Base-by-base conservation (phyloP, 1,284 basidiomycete genomes). In the Neolentinus lepideus region DNA sequence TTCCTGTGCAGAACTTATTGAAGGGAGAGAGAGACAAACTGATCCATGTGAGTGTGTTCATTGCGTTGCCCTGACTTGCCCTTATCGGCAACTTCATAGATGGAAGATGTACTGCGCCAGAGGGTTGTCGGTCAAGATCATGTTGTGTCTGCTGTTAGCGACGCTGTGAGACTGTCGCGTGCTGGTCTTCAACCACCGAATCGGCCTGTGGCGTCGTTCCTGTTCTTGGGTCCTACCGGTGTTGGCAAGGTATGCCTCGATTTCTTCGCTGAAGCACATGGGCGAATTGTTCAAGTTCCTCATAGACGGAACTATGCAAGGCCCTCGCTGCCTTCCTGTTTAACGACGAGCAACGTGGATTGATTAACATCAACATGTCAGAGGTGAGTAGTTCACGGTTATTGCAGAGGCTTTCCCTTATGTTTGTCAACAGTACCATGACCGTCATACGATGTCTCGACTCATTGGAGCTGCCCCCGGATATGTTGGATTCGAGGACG, bases 341-440 rank as follows among this genome's bases (percentile, higher is more conserved):
- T 71, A 88, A 92, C 61, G 90, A 94, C 60, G 91, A 94, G 65
- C 84, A 87, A 59, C 75, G 89, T 35, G 90, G 92, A 19, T 67
- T 96, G 88, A 91, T 95, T 60, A 91, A 87, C 60, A 90, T 95
- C 68, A 94, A 94, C 66, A 94, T 94, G 91, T 92, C 88, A 10
- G 92, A 95, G 61, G 64, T 70, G 51, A 38, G 62, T 36, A 14
- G 12, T 11, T 12, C 31, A 10, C 43, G n/a, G 16, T 25, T 12
- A 14, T 52, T 50, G 16, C 45, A n/a, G 26, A 11, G 16, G 45
- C 12, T 2, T 11, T 27, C 29, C 56, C 11, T 50, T 38, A 27
- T 1, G 10, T 35, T 51, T 36, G 35, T 56, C 57, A 9, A 27
- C 61, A 84, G 79, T 94, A 90, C 66, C 90, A 92, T 60, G 93